Evolutionary conservation across 1,284 basidiomycete species (phyloP), one percentile per base, ranked within the genome.

Genomic region (Phylloporus sp.): DNA sequence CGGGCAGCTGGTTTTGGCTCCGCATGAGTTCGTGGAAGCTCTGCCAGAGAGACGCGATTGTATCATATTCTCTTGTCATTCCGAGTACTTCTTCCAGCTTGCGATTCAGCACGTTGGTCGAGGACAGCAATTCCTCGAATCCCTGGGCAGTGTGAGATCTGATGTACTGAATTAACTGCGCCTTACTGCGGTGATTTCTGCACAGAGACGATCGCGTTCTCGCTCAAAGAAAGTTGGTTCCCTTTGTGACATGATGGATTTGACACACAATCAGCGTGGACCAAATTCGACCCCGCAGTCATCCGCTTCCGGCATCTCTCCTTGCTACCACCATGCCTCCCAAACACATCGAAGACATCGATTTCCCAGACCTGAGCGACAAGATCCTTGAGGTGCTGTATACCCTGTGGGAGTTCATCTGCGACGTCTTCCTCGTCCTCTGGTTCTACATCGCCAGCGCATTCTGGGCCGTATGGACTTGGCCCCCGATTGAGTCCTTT

Each of bases 1-100:
- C 79, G 4, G 77, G 76, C 3, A 75, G 77, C 19, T 82, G 82
- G 41, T 78, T 80, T 67, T 85, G 85, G 53, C 83, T 85, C 27
- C 85, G 86, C 91, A 95, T 95, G 70, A 96, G 84, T 66, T 90
- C 83, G 72, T 94, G 90, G 74, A 96, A 95, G 67, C 87, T 89
- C 60, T 91, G 86, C 96, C 96, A 98, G 29, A 98, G 85, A 5
- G 88, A 84, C 2, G 95, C 93, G 61, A 98, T 96, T 0, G 94
- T 96, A 64, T 93, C 90, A 78, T 98, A 97, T 82, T 98, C 97
- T 70, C 91, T 91, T 7, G 96, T 96, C 85, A 98, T 97, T 14
- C 93, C 92, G 47, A 94, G 85, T 1, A 95, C 93, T 78, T 98
- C 95, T 80, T 98, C 96, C 6, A 98, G 85, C 75, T 95, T 96